These are phyloP conservation scores for Balakata baccata DNA, from an alignment of 345 rosid species.

Conservation along the genomic window DNA sequence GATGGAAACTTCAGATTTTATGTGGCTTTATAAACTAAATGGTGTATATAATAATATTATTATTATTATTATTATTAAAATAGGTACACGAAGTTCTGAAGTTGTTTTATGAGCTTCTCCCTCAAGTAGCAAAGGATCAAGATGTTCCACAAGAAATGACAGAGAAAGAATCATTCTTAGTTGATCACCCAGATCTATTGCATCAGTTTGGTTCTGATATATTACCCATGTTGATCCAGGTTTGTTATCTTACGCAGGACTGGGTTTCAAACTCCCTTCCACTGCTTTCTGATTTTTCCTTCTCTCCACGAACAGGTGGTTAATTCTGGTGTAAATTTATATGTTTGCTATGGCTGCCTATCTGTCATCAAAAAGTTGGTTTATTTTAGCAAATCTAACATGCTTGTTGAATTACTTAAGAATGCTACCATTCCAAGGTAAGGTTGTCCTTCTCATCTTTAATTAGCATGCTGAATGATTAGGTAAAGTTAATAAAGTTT, in stretches of 20 bases:
- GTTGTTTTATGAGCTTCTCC: constrained; percentile 83
- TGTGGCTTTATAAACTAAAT: neutral
- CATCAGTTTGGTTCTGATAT: constrained; percentile 57
- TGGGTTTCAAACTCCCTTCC: constrained; percentile 12
- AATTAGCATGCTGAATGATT: neutral
- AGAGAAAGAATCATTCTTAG: constrained; percentile 65
- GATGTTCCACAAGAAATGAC: constrained; percentile 42
- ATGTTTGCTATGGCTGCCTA: constrained; percentile 77
- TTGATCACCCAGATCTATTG: constrained; percentile 56
- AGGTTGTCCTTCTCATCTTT: constrained; percentile 16
- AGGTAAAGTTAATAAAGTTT: constrained; percentile 10
- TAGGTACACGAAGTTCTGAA: constrained; percentile 92
- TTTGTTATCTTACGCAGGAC: constrained; percentile 30
- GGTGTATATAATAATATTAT: neutral
- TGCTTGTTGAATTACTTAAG: constrained; percentile 60
- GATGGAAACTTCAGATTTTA: neutral
- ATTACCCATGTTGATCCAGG: constrained; percentile 78
- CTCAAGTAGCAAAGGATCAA: constrained; percentile 39
- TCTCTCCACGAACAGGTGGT: constrained; percentile 53
- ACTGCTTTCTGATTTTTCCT: constrained; percentile 15
- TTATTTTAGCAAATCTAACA: constrained; percentile 58
- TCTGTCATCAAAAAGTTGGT: constrained; percentile 66
- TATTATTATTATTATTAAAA: neutral
- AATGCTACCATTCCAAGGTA: constrained; percentile 79
- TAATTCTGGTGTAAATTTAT: constrained; percentile 75